Base-by-base conservation (phyloP, 176 grass and related monocot species). In the Cenchrus purpureus region DNA sequence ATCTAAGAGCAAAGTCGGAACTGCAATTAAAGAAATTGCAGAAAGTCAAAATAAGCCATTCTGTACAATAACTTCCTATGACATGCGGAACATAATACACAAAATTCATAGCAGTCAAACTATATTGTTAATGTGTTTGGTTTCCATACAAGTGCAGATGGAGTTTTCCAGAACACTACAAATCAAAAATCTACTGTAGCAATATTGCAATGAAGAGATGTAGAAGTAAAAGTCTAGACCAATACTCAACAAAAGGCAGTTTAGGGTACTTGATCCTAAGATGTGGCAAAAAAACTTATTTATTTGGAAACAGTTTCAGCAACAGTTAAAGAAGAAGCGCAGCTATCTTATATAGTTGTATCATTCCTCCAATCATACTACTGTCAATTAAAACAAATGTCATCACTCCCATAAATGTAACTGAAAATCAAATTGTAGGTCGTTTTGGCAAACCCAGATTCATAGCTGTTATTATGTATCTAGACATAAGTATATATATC, bases 1-100 rank as follows among this genome's bases (percentile, higher is more conserved):
- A 99, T 73, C 97, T 82, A 71, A 99, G 84, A 71, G 93, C 93
- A 91, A 94, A 94, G 60, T 89, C 82, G 20, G 97, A 99, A 81
- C 97, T 96, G 93, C 97, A 96, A 81, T 8, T 65, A 81, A 13
- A 54, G 25, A 6, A 51, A 84, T 73, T 59, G 78, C n/a, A 63
- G 9, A 57, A 55, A 75, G 80, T 90, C 71, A 86, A 57, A 71
- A 71, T 20, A 73, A 73, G 75, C 32, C 46, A 22, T 71, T 17
- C 72, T 8, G 20, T 54, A 34, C 37, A 86, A 63, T 55, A 79
- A 43, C 17, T 37, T 68, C 0, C 7, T 57, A 28, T 45, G 67
- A 7, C 6, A 44, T 0, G 4, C 1, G 14, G 49, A n/a, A 48
- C 12, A 73, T 66, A 72, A 66, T 20, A 63, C 10, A 69, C 6